Evolutionary conservation across 768 basidiomycete genomes (phyloP), one percentile per base, ranked within the genome.

Genomic region (Mycena vulgaris): DNA sequence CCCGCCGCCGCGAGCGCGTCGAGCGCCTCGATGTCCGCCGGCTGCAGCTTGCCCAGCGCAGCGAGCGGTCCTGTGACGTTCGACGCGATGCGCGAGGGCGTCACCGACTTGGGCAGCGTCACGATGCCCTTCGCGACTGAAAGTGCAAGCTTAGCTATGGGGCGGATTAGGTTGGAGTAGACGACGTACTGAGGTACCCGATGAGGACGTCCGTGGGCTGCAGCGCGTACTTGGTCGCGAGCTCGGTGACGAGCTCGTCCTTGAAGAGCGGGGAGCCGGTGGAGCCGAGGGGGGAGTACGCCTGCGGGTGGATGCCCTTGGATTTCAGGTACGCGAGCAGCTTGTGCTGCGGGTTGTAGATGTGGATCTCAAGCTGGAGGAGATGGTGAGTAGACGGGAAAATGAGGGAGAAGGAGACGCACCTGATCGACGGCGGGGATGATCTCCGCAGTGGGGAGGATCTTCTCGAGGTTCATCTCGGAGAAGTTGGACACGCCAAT

Each of bases 401-500:
- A 68, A 35, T 33, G 63, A 47, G 64, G 40, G 64, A 61, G n/a
- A 31, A 49, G 23, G 42, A 77, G 1, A 33, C 23, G 23, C 83
- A 64, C 92, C 86, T 94, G 93, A 79, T 95, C 81, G 30, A 93
- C 93, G 23, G 87, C 92, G 10, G 94, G 93, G 21, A 89, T 77
- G 74, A 95, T 86, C 69, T 88, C 87, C 40, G 90, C 92, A 13
- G 84, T 87, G 25, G 90, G 86, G 42, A 94, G 84, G 61, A 95
- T 87, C 72, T 91, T 87, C 76, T 94, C 89, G 23, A 96, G 83
- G 77, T 90, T 89, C 66, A 78, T 80, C 77, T 91, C 82, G 33
- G 90, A 92, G 78, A 89, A 92, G 84, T 95, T 95, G 72, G 92
- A 94, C 35, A 91, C 89, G 33, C 94, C 94, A 74, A 93, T 93